Evolutionary conservation across 2,329 filamentous ascomycete species (phyloP), one percentile per base, ranked within the genome.

Genomic region (Sclerotinia spermophila): DNA sequence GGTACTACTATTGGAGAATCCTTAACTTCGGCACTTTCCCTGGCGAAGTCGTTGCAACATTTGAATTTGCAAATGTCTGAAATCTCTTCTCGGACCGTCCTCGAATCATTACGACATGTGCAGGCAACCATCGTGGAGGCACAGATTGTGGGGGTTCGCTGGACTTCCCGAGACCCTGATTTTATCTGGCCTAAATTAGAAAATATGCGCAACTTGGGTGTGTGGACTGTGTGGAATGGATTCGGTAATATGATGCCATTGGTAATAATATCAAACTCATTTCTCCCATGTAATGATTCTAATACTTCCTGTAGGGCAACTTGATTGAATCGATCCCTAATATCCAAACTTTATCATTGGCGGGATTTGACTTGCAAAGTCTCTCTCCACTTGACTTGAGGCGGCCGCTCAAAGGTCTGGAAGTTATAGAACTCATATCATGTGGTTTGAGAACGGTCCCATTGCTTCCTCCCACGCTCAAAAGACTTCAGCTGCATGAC

Each of bases 381-480:
- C 10, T n/a, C n/a, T 56, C 35, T 3, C 35, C 45, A 40, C 45
- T 66, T 33, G 48, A 68, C 30, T 62, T 60, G 17, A 24, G 6
- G 15, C 33, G 42, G n/a, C n/a, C 51, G 10, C 44, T 68, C 2
- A 58, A 40, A 38, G 7, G 44, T 40, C 33, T 68, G 15, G 7
- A 62, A 33, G n/a, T 71, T n/a, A 72, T 79, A 17, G 72, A 77
- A 58, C 70, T 79, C 6, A 73, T 30, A 35, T 68, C 76, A 51
- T 73, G 71, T 4, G 13, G 64, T 33, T 44, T 77, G 33, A 40
- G 3, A 17, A 21, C 24, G 7, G 40, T 77, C 13, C 78, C 77
- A 19, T 65, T 65, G 38, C 69, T 79, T 33, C 77, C 78, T n/a
- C 33, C 67, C 11, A 77, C 73, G 15, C 58, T 79, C 21, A 76